phyloP scores from a whole-genome alignment of 495 filamentous ascomycete genomes.

The Talaromyces trachyspermus region DNA sequence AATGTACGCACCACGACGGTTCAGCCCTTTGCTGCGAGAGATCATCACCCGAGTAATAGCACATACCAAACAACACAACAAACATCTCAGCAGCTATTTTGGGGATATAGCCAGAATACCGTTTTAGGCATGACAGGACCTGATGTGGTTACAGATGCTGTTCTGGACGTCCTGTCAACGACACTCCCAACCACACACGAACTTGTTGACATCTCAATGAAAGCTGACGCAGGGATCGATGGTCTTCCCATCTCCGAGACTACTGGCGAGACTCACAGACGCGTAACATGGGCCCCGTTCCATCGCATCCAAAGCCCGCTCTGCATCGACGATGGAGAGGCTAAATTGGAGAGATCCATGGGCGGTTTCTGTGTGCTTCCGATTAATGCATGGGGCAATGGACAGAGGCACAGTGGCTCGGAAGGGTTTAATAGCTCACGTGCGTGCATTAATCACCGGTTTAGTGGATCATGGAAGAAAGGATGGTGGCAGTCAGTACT shows the following conservation, averaged over 20 bases:
- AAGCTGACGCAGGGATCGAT: conserved; percentile 21
- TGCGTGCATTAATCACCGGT: conserved; percentile 38
- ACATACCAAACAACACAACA: conserved; percentile 24
- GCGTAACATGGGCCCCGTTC: conserved; percentile 40
- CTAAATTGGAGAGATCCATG: conserved; percentile 15
- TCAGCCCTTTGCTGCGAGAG: conserved; percentile 31
- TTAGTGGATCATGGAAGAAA: conserved; percentile 34
- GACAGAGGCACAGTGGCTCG: conserved; percentile 34
- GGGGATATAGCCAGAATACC: conserved; percentile 22
- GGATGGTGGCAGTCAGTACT: conserved; percentile 28
- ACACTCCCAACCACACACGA: conserved; percentile 24
- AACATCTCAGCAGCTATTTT: conserved; percentile 10
- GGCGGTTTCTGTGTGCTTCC: conserved; percentile 35
- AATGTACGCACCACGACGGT: conserved; percentile 32
- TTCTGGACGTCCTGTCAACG: conserved; percentile 30
- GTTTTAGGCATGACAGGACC: conserved; percentile 33
- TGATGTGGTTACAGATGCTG: conserved; percentile 34
- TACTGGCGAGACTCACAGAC: conserved; percentile 10
- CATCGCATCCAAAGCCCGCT: conserved; percentile 21
- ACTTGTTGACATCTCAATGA: conserved; percentile 20
- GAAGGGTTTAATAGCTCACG: conserved; percentile 22
- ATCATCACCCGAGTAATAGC: conserved; percentile 30
- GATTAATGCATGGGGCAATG: conserved; percentile 38
- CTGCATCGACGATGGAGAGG: conserved; percentile 25
- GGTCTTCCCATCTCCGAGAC: conserved; percentile 12